Evolutionary conservation across 1,139 yeast genomes (phyloP).

Genomic region (Hansenula sp.): DNA sequence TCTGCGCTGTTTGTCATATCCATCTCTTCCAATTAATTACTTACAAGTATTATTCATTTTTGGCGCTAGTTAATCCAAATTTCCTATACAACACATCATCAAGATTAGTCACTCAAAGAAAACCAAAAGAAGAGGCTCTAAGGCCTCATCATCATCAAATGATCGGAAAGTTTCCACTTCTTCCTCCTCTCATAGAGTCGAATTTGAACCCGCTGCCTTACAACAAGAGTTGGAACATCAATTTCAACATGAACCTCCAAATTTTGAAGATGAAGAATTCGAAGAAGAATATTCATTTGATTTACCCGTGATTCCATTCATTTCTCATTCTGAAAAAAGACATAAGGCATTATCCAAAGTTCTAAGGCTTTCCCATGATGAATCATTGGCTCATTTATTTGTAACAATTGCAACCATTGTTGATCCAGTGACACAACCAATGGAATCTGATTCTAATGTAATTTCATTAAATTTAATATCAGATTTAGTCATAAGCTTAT

Average conservation of each 20-base stretch:
- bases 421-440: slow-evolving; percentile 12
- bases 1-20: no score
- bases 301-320: slow-evolving; percentile 20
- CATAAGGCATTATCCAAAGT: slow-evolving; percentile 24
- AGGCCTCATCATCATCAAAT: slow-evolving; percentile 9
- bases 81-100: background rate
- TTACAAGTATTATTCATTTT: no score
- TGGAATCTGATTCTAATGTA: slow-evolving; percentile 48
- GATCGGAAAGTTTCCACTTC: slow-evolving; percentile 4
- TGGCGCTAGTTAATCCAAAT: no score
- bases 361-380: slow-evolving; percentile 14
- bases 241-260: background rate
- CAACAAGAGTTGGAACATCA: background rate
- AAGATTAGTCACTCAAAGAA: slow-evolving; percentile 38
- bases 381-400: slow-evolving; percentile 16
- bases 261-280: slow-evolving; percentile 11
- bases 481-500: slow-evolving; percentile 40
- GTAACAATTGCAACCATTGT: slow-evolving; percentile 16
- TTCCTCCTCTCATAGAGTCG: background rate
- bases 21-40: no score
- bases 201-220: background rate
- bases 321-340: slow-evolving; percentile 25
- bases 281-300: slow-evolving; percentile 27
- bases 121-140: slow-evolving; percentile 16
- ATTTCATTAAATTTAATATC: slow-evolving; percentile 54